These are phyloP conservation scores for Tripterygium wilfordii DNA, from an alignment of 177 flowering plant genomes.

Conservation along the genomic window DNA sequence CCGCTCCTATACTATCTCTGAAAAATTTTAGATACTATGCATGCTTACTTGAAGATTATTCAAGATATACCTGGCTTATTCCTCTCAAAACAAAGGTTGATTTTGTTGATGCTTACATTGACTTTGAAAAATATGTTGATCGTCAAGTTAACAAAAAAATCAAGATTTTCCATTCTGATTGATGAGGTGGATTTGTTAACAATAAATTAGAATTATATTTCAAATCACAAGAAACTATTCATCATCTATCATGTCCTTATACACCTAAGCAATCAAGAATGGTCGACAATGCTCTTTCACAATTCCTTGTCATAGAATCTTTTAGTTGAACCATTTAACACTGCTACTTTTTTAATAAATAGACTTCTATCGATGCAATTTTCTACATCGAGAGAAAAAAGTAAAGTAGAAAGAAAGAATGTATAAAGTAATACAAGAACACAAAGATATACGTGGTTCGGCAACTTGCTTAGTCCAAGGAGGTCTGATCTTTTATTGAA, in stretches of 20 bases:
- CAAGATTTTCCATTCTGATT: not conserved
- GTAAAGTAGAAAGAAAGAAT: too few species aligned
- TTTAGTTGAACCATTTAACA: not conserved
- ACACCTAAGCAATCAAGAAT: not conserved
- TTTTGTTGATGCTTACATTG: not conserved
- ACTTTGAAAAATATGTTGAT: not conserved
- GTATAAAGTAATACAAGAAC: too few species aligned
- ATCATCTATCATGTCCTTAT: not conserved
- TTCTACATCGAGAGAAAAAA: too few species aligned
- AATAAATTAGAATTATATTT: not conserved
- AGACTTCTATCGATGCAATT: slow-evolving; percentile 2
- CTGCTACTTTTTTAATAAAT: not conserved
- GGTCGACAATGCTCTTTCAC: not conserved
- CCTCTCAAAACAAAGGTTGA: slow-evolving; percentile 11
- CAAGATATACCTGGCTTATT: slow-evolving; percentile 6
- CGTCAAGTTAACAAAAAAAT: not conserved
- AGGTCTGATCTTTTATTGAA: too few species aligned
- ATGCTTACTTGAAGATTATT: slow-evolving; percentile 13
- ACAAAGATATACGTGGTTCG: too few species aligned
- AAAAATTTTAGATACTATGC: slow-evolving; percentile 1
- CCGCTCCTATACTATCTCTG: slow-evolving; percentile 4
- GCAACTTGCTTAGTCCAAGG: too few species aligned
- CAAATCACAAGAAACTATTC: not conserved
- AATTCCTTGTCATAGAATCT: not conserved
- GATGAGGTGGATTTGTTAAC: slow-evolving; percentile 1